phyloP scores from a whole-genome alignment of 2,329 filamentous ascomycete genomes.

The Trichoderma koningii region DNA sequence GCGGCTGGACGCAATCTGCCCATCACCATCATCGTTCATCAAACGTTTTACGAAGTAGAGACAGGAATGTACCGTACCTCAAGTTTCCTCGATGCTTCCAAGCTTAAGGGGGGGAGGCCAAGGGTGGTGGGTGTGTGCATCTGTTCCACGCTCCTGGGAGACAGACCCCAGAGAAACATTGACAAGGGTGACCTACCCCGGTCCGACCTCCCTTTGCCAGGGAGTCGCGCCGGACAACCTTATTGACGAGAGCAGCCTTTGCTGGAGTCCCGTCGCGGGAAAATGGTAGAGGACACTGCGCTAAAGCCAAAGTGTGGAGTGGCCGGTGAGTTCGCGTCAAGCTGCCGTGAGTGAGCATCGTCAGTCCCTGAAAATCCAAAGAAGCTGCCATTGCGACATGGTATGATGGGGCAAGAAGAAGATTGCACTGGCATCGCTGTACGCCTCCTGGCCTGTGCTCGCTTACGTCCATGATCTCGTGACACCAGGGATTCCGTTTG shows the following conservation, averaged over 20 bases:
- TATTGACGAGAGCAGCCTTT: slow-evolving; percentile 18
- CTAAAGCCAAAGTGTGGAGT: slow-evolving; percentile 18
- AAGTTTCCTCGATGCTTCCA: slow-evolving; percentile 2
- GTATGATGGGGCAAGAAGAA: not conserved
- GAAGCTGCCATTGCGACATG: not conserved
- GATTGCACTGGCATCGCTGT: not conserved
- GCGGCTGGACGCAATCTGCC: not conserved
- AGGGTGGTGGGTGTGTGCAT: slow-evolving; percentile 14
- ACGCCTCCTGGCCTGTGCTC: not conserved
- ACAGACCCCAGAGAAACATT: slow-evolving; percentile 17
- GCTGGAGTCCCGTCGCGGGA: slow-evolving; percentile 24
- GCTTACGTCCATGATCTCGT: slow-evolving; percentile 12
- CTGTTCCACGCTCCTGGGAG: slow-evolving; percentile 26
- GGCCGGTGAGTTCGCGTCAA: slow-evolving; percentile 1
- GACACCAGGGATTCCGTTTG: not conserved
- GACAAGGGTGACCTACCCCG: slow-evolving; percentile 27
- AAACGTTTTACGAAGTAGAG: too few relatives aligned
- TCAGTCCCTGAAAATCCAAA: not conserved
- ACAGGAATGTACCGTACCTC: not conserved
- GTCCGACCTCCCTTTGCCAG: slow-evolving; percentile 7
- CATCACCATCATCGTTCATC: not conserved
- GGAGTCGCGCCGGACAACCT: slow-evolving; percentile 24
- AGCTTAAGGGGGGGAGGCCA: slow-evolving; percentile 4
- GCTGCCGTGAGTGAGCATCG: not conserved
- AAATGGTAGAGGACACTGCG: slow-evolving; percentile 23